A percentile compares a stretch with the other conserved stretches of the same genome.
Conservation (phyloP, 106 monocot genomes). For the Triglochin maritima region DNA sequence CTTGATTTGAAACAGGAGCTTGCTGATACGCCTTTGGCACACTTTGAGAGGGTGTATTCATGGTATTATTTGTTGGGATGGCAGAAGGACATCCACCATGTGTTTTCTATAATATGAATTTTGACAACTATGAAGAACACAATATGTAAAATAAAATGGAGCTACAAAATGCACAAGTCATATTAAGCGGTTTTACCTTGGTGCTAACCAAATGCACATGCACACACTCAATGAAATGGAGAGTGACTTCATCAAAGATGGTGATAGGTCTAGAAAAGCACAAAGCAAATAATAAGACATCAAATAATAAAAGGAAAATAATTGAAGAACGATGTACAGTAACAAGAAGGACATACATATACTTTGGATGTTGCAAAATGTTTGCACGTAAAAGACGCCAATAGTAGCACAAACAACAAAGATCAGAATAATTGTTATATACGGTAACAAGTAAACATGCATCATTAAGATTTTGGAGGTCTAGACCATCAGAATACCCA, state of each 20-base stretch:
- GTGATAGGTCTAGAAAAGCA: constrained; percentile 34
- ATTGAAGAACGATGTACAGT: too few relatives aligned
- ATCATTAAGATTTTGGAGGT: too few relatives aligned
- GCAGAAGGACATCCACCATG: background rate
- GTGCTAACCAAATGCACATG: constrained; percentile 67
- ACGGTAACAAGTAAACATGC: too few relatives aligned
- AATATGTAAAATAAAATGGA: background rate
- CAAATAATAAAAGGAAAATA: too few relatives aligned
- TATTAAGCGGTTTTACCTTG: constrained; percentile 28
- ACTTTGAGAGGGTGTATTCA: constrained; percentile 2
- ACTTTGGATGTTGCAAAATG: too few relatives aligned
- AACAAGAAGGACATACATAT: too few relatives aligned
- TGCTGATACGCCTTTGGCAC: background rate
- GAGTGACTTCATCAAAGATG: constrained; percentile 51
- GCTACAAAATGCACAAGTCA: background rate
- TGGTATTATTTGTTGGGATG: background rate
- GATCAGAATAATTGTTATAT: too few relatives aligned
- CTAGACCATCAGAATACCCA: too few relatives aligned
- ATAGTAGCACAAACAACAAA: too few relatives aligned
- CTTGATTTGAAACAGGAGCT: constrained; percentile 10
- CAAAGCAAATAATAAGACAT: background rate
- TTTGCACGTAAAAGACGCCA: too few relatives aligned
- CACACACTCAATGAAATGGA: constrained; percentile 71
- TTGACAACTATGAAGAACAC: background rate
- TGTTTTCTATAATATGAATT: background rate